These are phyloP conservation scores for Colletotrichum ledebouriae DNA, from an alignment of 2,329 filamentous ascomycete species.

Conservation along the genomic window DNA sequence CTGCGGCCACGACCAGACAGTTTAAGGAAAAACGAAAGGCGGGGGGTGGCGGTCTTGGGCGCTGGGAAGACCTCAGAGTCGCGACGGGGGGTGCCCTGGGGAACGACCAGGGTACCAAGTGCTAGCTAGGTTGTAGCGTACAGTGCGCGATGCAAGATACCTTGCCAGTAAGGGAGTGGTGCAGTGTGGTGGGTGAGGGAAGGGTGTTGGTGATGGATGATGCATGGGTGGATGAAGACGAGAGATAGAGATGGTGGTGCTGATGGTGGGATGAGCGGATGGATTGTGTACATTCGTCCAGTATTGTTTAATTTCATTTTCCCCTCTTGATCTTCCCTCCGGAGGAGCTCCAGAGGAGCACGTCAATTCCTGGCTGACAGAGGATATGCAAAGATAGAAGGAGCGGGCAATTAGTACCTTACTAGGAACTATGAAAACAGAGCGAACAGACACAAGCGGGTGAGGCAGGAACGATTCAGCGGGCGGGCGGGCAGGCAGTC, in stretches of 20 bases:
- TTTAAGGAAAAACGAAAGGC: slow-evolving; percentile 53
- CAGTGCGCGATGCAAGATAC: slow-evolving; percentile 36
- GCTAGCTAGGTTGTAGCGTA: slow-evolving; percentile 37
- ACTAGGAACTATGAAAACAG: background rate
- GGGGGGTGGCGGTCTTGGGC: slow-evolving; percentile 46
- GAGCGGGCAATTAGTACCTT: background rate
- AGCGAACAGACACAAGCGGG: slow-evolving; percentile 7
- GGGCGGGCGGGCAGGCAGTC: background rate
- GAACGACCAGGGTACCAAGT: slow-evolving; percentile 34
- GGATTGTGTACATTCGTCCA: slow-evolving; percentile 12
- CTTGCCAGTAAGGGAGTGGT: slow-evolving; percentile 17
- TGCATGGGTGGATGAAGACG: slow-evolving; percentile 14
- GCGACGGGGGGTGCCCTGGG: slow-evolving; percentile 37
- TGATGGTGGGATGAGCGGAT: background rate
- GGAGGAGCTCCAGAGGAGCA: too few relatives aligned
- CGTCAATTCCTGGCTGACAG: too few relatives aligned
- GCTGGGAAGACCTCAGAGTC: slow-evolving; percentile 30
- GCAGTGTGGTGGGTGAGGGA: slow-evolving; percentile 1
- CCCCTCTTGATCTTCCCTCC: background rate
- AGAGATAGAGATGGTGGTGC: background rate
- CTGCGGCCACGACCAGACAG: slow-evolving; percentile 57
- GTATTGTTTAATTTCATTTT: background rate
- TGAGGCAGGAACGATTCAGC: slow-evolving; percentile 15
- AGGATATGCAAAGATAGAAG: background rate
- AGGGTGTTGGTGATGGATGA: slow-evolving; percentile 15